These are phyloP conservation scores for Lactarius akahatsu DNA, from an alignment of 768 basidiomycete species.

Conservation along the genomic window DNA sequence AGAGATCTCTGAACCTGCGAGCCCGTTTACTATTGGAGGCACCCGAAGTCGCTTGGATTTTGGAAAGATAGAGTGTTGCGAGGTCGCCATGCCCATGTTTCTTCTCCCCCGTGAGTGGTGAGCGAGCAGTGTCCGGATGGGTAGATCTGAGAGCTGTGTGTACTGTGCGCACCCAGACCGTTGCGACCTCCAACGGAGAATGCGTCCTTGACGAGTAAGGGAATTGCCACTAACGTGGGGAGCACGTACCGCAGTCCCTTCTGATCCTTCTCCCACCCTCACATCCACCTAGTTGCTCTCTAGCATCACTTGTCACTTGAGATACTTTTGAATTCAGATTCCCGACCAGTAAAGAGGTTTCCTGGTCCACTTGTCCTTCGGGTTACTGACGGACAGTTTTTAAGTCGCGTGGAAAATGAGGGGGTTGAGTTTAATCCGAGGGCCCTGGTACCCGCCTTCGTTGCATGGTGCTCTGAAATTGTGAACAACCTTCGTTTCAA, in stretches of 20 bases:
- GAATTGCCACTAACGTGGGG: neutral
- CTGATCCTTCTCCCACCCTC: neutral
- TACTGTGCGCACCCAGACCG: neutral
- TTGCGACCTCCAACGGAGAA: neutral
- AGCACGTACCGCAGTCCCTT: conserved; percentile 3
- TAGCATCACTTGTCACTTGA: neutral
- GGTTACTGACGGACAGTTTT: neutral
- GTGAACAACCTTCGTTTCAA: neutral
- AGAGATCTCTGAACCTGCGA: neutral
- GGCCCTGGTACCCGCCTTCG: neutral
- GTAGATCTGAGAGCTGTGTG: too few species aligned
- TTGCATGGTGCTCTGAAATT: neutral
- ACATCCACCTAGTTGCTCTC: neutral
- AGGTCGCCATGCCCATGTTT: neutral
- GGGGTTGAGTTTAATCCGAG: neutral
- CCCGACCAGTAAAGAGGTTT: neutral
- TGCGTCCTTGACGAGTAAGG: neutral
- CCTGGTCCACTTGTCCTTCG: neutral
- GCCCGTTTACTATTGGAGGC: neutral
- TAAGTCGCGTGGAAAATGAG: neutral
- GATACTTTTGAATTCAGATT: neutral
- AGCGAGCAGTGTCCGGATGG: neutral
- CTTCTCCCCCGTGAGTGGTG: neutral
- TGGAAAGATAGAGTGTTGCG: neutral
- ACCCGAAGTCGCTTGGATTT: neutral